Percentiles rank a stretch among this genome's conserved stretches.
These are phyloP conservation scores for Eucalyptus rudis DNA, from an alignment of 345 rosid species.

Conservation along the genomic window DNA sequence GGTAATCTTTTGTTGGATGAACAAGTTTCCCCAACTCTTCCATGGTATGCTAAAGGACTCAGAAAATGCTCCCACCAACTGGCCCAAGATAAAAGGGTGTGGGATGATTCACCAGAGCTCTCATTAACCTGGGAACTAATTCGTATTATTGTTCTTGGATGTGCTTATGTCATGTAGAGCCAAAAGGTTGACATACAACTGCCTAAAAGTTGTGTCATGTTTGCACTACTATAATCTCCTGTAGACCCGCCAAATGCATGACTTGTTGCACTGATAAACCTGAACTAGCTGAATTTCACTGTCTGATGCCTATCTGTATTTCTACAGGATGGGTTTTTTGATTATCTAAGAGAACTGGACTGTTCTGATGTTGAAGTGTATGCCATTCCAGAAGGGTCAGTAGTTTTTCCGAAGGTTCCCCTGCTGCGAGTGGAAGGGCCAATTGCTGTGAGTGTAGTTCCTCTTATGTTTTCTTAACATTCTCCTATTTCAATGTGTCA, in stretches of 20 bases:
- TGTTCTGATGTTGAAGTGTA: conserved; percentile 86
- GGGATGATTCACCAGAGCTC: background rate
- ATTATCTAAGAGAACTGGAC: conserved; percentile 73
- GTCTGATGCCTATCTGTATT: background rate
- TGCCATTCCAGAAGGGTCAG: conserved; percentile 81
- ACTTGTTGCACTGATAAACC: background rate
- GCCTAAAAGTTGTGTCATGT: background rate
- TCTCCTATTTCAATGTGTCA: background rate
- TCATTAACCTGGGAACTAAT: background rate
- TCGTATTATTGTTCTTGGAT: background rate
- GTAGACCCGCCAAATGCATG: background rate
- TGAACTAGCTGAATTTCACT: background rate
- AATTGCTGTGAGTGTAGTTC: conserved; percentile 58
- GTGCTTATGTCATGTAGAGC: background rate
- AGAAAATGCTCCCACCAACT: background rate
- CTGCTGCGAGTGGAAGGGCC: conserved; percentile 91
- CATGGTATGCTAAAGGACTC: background rate
- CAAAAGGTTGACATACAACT: background rate
- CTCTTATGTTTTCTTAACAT: background rate
- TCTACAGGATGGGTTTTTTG: conserved; percentile 61
- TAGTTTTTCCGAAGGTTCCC: conserved; percentile 96
- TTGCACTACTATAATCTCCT: background rate
- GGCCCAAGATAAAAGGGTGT: background rate
- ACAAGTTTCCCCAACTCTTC: background rate
- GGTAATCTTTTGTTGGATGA: background rate